Conservation (phyloP, 208 protist genomes). For the Zelonia costaricensis region DNA sequence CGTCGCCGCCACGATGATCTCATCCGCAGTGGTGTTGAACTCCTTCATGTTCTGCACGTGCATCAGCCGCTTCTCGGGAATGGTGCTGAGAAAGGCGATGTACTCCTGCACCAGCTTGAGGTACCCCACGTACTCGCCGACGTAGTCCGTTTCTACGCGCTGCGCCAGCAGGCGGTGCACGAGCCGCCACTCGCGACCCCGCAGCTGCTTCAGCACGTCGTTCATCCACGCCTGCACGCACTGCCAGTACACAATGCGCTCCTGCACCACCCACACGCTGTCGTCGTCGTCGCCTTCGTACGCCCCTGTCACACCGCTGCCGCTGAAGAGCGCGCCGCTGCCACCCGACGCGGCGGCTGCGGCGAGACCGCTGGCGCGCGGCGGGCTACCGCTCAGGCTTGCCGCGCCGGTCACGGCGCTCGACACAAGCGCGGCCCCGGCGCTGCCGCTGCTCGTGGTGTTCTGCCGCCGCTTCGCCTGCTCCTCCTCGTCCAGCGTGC, state of each 20-base stretch:
- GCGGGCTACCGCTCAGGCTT: no score
- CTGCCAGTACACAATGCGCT: conserved; percentile 76
- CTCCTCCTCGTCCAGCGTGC: conserved; percentile 34
- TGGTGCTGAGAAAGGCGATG: conserved; percentile 57
- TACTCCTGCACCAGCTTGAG: conserved; percentile 62
- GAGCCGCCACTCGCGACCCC: conserved; percentile 81
- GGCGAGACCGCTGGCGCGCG: conserved; percentile 1
- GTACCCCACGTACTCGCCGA: conserved; percentile 67
- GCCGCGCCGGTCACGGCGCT: no score
- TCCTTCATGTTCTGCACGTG: conserved; percentile 26
- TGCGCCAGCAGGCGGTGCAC: conserved; percentile 68
- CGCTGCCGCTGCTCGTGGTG: conserved; percentile 6
- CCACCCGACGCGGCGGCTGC: no score
- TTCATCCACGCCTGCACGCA: conserved; percentile 73
- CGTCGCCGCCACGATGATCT: conserved; percentile 46
- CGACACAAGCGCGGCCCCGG: not conserved
- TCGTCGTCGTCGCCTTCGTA: conserved; percentile 22
- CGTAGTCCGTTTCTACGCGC: conserved; percentile 74
- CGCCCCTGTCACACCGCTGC: not conserved
- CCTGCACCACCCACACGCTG: conserved; percentile 38
- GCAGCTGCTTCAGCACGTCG: conserved; percentile 66
- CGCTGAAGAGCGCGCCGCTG: not conserved
- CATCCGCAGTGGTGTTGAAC: conserved; percentile 31
- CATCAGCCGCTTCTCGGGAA: conserved; percentile 57
- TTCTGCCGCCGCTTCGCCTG: conserved; percentile 17